These are phyloP conservation scores for Metschnikowia shivogae DNA, from an alignment of 805 yeast genomes.

Conservation along the genomic window DNA sequence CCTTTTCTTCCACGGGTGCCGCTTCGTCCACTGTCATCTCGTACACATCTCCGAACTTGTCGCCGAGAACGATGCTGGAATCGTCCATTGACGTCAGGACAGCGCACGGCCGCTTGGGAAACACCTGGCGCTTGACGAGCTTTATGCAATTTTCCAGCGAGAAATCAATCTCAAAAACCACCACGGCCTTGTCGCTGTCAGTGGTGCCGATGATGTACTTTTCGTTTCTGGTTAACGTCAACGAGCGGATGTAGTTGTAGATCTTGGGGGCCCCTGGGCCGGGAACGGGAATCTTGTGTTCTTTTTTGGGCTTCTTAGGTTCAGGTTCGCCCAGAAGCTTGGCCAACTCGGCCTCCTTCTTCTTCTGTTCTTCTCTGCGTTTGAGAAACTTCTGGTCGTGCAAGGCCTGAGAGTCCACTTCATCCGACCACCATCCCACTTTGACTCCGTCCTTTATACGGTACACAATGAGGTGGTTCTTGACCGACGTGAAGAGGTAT, in stretches of 20 bases:
- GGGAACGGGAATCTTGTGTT: constrained; percentile 16
- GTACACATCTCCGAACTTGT: constrained; percentile 95
- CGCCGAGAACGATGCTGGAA: constrained; percentile 64
- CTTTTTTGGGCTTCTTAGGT: constrained; percentile 15
- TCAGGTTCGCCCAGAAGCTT: constrained; percentile 8
- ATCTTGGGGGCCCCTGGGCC: constrained; percentile 65
- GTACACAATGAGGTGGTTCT: constrained; percentile 57
- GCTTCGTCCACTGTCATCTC: constrained; percentile 42
- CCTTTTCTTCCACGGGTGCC: constrained; percentile 39
- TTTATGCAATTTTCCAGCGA: constrained; percentile 41
- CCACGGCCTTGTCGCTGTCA: constrained; percentile 78
- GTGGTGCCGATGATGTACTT: constrained; percentile 61
- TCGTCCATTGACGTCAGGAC: constrained; percentile 55
- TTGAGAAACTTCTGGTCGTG: constrained; percentile 37
- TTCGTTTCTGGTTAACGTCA: constrained; percentile 50
- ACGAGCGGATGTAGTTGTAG: constrained; percentile 62
- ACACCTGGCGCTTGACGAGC: constrained; percentile 63
- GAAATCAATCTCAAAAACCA: constrained; percentile 49
- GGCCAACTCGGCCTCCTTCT: constrained; percentile 18
- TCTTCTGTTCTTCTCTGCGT: constrained; percentile 20
- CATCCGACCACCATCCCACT: constrained; percentile 64
- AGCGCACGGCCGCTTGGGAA: constrained; percentile 92
- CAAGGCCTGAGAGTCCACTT: constrained; percentile 49
- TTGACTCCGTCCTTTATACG: constrained; percentile 34
- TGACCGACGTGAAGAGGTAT: constrained; percentile 52